phyloP scores from a whole-genome alignment of 441 rosid genomes.

The Theobroma grandiflorum region DNA sequence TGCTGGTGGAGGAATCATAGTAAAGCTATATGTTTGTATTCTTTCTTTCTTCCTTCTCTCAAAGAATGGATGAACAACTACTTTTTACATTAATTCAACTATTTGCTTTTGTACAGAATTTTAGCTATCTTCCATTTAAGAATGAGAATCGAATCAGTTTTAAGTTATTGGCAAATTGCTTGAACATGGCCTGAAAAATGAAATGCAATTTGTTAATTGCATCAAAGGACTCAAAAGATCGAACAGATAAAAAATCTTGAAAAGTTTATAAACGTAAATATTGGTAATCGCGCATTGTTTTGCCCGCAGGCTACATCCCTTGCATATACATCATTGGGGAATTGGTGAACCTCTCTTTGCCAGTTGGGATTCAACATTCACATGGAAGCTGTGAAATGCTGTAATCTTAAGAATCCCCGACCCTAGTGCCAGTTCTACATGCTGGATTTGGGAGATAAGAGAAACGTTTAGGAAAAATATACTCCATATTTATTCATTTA shows the following conservation, averaged over 20 bases:
- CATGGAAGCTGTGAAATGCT: background rate
- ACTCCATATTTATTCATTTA: too few relatives aligned
- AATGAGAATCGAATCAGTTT: background rate
- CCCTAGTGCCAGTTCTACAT: background rate
- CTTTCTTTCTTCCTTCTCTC: too few relatives aligned
- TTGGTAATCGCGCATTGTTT: background rate
- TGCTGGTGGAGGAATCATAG: background rate
- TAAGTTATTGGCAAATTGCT: background rate
- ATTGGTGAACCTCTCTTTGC: background rate
- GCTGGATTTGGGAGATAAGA: background rate
- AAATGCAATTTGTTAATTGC: background rate
- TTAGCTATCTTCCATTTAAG: background rate
- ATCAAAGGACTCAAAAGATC: too few relatives aligned
- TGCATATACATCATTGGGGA: background rate
- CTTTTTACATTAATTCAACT: too few relatives aligned
- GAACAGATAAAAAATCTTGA: too few relatives aligned
- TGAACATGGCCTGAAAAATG: background rate
- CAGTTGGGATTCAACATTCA: background rate
- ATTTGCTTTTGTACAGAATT: background rate
- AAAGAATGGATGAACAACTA: too few relatives aligned
- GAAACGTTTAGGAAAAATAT: background rate
- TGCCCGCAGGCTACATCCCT: background rate
- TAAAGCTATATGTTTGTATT: background rate
- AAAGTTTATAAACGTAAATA: too few relatives aligned
- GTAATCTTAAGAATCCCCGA: background rate